Conservation (phyloP, 2,329 filamentous ascomycete species). For the Claviceps sorghi region DNA sequence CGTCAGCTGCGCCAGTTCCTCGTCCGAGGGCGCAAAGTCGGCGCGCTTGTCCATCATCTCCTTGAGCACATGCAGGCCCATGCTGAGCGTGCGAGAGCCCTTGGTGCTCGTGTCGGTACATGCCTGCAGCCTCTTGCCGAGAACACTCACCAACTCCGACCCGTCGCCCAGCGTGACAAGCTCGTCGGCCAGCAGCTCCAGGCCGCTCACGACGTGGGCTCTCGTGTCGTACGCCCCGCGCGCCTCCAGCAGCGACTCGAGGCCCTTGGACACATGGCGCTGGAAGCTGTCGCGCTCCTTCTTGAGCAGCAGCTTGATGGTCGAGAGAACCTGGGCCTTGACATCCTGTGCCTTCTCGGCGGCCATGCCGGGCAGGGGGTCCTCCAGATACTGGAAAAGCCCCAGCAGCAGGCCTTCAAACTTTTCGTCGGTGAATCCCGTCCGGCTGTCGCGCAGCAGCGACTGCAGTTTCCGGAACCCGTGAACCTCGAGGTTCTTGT, state of each 20-base stretch:
- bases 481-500: slow-evolving; percentile 61
- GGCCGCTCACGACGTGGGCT: slow-evolving; percentile 57
- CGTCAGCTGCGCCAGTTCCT: slow-evolving; percentile 37
- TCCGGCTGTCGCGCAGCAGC: slow-evolving; percentile 51
- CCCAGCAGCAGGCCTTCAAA: slow-evolving; percentile 54
- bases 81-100: slow-evolving; percentile 40
- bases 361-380: slow-evolving; percentile 37
- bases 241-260: slow-evolving; percentile 52
- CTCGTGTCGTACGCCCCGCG: slow-evolving; percentile 52
- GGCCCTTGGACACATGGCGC: slow-evolving; percentile 50
- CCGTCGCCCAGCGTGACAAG: slow-evolving; percentile 52
- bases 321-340: slow-evolving; percentile 59
- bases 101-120: slow-evolving; percentile 27
- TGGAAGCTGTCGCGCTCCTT: slow-evolving; percentile 51
- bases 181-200: slow-evolving; percentile 60
- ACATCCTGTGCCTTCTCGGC: slow-evolving; percentile 56
- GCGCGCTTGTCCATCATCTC: slow-evolving; percentile 38
- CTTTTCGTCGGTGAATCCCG: slow-evolving; percentile 49
- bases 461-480: slow-evolving; percentile 68
- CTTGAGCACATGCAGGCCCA: slow-evolving; percentile 49
- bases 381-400: slow-evolving; percentile 58
- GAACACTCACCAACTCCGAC: slow-evolving; percentile 41
- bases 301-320: slow-evolving; percentile 58
- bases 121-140: slow-evolving; percentile 32
- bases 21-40: slow-evolving; percentile 34